Evolutionary conservation across 2,329 filamentous ascomycete species (phyloP).

Genomic region (Xylariales sp.): DNA sequence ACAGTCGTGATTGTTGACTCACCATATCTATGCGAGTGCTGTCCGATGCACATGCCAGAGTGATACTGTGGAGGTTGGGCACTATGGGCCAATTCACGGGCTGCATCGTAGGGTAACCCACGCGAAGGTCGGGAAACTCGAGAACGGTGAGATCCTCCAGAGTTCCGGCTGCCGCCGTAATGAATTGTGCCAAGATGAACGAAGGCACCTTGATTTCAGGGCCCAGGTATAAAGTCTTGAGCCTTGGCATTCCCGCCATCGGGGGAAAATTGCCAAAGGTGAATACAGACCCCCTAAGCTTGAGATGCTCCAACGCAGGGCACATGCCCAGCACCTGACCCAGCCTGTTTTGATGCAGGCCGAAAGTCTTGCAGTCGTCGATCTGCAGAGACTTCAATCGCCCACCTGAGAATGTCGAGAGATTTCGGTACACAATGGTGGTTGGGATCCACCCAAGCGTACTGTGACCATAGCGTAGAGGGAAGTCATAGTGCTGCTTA

Average conservation of each 20-base stretch:
- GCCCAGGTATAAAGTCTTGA: background rate
- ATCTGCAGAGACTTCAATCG: constrained; percentile 1
- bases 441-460: background rate
- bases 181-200: background rate
- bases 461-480: background rate
- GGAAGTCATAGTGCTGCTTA: background rate
- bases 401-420: constrained; percentile 1
- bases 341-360: background rate
- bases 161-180: background rate
- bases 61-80: background rate
- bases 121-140: background rate
- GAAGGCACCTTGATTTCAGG: background rate
- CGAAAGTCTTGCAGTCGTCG: background rate
- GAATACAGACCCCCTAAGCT: background rate
- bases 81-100: background rate
- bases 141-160: constrained; percentile 2
- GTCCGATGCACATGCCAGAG: background rate
- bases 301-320: constrained; percentile 1
- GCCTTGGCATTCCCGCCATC: background rate
- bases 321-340: background rate
- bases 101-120: background rate
- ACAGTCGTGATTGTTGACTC: too few species aligned
- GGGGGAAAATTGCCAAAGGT: background rate
- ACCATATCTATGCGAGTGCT: background rate
- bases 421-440: background rate